These are phyloP conservation scores for Fraxinus excelsior DNA, from an alignment of 257 asterid species.

Conservation along the genomic window DNA sequence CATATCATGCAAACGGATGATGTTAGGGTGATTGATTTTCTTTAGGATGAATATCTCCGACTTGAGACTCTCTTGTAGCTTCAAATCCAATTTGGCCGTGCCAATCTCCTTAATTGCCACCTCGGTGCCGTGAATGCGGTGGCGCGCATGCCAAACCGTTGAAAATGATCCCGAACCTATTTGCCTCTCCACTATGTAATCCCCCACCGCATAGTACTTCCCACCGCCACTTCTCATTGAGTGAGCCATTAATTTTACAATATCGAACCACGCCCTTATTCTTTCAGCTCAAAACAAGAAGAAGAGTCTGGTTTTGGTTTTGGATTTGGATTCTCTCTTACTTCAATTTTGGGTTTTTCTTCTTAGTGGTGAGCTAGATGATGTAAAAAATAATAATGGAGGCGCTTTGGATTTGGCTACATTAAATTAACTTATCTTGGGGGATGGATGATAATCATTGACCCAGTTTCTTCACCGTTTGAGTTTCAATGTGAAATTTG, in stretches of 20 bases:
- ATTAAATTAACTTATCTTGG: neutral
- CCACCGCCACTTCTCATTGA: constrained; percentile 42
- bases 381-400: neutral
- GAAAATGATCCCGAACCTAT: constrained; percentile 88
- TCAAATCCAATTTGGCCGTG: constrained; percentile 59
- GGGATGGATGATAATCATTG: neutral
- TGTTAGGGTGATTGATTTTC: constrained; percentile 86
- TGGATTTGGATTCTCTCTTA: neutral
- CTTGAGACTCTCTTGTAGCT: constrained; percentile 76
- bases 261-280: constrained; percentile 10
- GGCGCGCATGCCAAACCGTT: constrained; percentile 94
- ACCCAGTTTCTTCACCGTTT: neutral
- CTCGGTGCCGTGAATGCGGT: constrained; percentile 76
- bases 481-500: neutral
- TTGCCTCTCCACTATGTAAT: constrained; percentile 72
- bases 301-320: neutral
- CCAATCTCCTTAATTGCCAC: constrained; percentile 87
- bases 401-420: constrained; percentile 12
- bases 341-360: neutral
- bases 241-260: constrained; percentile 54
- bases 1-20: constrained; percentile 90
- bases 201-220: constrained; percentile 64
- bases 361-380: neutral
- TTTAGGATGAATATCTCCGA: constrained; percentile 84
- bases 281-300: constrained; percentile 21